phyloP scores from a whole-genome alignment of 352 stramenopile species.

The Phytopythium montanum region DNA sequence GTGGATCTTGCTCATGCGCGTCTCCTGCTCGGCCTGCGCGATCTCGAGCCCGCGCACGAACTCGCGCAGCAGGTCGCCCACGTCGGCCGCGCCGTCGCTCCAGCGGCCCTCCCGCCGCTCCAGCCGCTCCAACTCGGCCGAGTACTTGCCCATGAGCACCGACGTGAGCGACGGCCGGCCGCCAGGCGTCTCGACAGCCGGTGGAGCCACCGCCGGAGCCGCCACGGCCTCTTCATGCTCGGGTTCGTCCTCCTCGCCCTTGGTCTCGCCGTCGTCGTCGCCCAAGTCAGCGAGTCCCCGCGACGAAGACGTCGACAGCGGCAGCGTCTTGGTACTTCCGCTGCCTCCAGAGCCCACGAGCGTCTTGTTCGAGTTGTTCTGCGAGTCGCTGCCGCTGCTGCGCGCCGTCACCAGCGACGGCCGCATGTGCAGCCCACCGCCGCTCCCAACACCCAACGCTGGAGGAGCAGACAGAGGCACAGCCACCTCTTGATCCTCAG shows the following conservation, averaged over 20 bases:
- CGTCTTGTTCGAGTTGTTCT: constrained; percentile 47
- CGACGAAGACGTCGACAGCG: constrained; percentile 41
- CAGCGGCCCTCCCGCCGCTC: constrained; percentile 33
- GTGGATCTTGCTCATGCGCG: constrained; percentile 65
- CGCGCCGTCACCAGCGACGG: constrained; percentile 22
- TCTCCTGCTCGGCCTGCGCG: constrained; percentile 68
- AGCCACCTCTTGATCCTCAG: constrained; percentile 12
- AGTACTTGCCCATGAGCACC: constrained; percentile 62
- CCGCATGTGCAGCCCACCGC: constrained; percentile 4
- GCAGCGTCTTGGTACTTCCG: constrained; percentile 51
- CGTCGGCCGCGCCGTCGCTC: constrained; percentile 15
- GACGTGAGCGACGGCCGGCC: constrained; percentile 42
- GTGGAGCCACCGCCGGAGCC: background rate
- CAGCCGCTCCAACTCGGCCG: constrained; percentile 42
- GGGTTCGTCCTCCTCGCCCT: constrained; percentile 39
- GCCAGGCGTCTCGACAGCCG: background rate
- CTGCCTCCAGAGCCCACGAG: constrained; percentile 40
- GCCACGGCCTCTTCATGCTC: constrained; percentile 30
- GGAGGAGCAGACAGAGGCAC: constrained; percentile 7
- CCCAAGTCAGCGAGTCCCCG: constrained; percentile 32
- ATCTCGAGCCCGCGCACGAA: constrained; percentile 74
- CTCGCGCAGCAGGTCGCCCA: constrained; percentile 51
- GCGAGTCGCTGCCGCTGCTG: constrained; percentile 27
- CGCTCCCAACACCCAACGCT: constrained; percentile 6
- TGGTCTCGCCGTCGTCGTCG: constrained; percentile 25